Evolutionary conservation across 2,329 filamentous ascomycete genomes (phyloP).

Genomic region (Acrocalymma vagum): DNA sequence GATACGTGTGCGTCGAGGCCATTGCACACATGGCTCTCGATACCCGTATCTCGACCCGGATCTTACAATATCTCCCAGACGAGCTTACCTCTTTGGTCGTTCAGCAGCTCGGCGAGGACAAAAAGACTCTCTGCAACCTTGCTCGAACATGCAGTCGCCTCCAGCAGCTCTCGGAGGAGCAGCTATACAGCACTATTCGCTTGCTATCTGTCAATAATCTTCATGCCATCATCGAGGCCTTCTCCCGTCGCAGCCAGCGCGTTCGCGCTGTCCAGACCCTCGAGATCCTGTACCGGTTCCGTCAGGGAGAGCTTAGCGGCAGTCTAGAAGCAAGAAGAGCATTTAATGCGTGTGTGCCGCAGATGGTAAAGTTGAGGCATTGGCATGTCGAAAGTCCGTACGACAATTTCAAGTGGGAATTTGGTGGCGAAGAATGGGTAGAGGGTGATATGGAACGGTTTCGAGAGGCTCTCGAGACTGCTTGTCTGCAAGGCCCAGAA

Average conservation of each 20-base stretch:
- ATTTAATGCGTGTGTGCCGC: slow-evolving; percentile 37
- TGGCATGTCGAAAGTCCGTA: slow-evolving; percentile 47
- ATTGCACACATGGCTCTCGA: no score
- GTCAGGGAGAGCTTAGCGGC: slow-evolving; percentile 20
- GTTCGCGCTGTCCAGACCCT: slow-evolving; percentile 39
- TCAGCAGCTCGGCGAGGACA: slow-evolving; percentile 33
- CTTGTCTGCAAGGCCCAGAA: slow-evolving; percentile 26
- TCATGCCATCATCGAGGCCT: slow-evolving; percentile 32
- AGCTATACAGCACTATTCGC: slow-evolving; percentile 40
- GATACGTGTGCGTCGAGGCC: no score
- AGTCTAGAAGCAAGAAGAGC: slow-evolving; percentile 27
- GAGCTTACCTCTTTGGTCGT: slow-evolving; percentile 41
- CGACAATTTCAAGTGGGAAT: slow-evolving; percentile 43
- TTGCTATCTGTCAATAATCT: slow-evolving; percentile 36
- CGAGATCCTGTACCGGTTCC: slow-evolving; percentile 40
- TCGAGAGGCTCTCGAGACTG: slow-evolving; percentile 30
- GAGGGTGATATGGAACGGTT: slow-evolving; percentile 43
- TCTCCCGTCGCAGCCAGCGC: slow-evolving; percentile 31
- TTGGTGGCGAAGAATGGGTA: slow-evolving; percentile 40
- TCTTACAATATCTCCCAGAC: slow-evolving; percentile 27
- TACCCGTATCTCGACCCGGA: no score
- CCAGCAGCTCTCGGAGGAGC: slow-evolving; percentile 40
- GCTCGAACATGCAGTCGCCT: slow-evolving; percentile 39
- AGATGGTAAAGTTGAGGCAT: slow-evolving; percentile 40
- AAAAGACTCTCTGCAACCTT: slow-evolving; percentile 30